Conservation (phyloP, 1,284 basidiomycete genomes). For the Cutaneotrichosporon cyanovorans region DNA sequence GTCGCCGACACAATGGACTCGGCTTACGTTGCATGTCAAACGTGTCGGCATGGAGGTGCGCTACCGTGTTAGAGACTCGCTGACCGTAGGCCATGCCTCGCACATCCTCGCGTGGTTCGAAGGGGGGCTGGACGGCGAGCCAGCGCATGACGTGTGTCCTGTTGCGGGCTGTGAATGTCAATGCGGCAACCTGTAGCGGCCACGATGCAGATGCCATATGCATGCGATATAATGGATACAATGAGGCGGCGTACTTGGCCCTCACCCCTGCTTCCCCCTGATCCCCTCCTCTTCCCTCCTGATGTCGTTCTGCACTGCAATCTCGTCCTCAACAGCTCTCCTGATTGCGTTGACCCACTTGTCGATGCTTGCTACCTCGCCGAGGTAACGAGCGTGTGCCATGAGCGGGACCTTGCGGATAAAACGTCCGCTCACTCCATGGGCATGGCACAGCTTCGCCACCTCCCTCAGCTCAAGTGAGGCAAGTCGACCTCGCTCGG, state of each 20-base stretch:
- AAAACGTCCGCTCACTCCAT: constrained; percentile 8
- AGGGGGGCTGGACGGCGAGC: constrained; percentile 37
- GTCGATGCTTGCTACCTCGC: constrained; percentile 14
- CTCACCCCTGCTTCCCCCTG: background rate
- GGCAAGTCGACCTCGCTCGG: constrained; percentile 8
- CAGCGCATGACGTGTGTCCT: constrained; percentile 36
- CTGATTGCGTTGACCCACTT: constrained; percentile 57
- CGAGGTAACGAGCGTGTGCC: constrained; percentile 68
- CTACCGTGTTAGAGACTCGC: constrained; percentile 1
- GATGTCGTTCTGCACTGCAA: background rate
- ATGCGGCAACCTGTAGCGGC: constrained; percentile 29
- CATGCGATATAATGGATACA: background rate
- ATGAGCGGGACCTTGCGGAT: constrained; percentile 84
- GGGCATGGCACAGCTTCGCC: constrained; percentile 1
- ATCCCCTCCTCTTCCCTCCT: constrained; percentile 1
- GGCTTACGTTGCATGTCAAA: constrained; percentile 43
- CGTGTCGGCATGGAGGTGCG: constrained; percentile 44
- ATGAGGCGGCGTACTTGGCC: background rate
- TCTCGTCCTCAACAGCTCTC: constrained; percentile 53
- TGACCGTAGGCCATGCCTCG: constrained; percentile 34
- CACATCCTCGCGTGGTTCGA: constrained; percentile 43
- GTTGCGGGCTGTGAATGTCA: constrained; percentile 41
- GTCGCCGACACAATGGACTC: constrained; percentile 33
- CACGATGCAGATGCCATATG: background rate
- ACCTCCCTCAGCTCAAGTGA: constrained; percentile 3